These are phyloP conservation scores for Aspergillus brunneoviolaceus DNA, from an alignment of 2,329 filamentous ascomycete species.

Conservation along the genomic window DNA sequence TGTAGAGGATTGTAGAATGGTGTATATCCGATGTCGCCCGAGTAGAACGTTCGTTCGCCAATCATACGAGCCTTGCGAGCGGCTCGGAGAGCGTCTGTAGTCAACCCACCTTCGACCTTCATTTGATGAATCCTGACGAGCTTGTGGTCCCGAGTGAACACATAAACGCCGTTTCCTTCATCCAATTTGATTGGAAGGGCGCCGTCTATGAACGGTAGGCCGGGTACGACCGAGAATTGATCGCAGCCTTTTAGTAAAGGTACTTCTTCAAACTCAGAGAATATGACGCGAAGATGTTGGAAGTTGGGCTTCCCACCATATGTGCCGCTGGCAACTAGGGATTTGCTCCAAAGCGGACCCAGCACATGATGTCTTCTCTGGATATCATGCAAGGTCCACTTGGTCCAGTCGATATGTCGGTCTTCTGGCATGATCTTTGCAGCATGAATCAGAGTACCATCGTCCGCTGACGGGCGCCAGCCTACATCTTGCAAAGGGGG, in stretches of 20 bases:
- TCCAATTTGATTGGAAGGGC: slow-evolving; percentile 27
- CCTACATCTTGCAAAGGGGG: slow-evolving; percentile 52
- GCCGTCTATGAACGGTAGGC: slow-evolving; percentile 37
- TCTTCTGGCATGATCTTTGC: slow-evolving; percentile 70
- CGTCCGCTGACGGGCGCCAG: slow-evolving; percentile 25
- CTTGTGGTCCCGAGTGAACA: slow-evolving; percentile 39
- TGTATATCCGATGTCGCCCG: slow-evolving; percentile 26
- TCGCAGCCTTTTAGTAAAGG: slow-evolving; percentile 26
- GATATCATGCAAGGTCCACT: slow-evolving; percentile 57
- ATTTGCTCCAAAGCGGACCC: slow-evolving; percentile 64
- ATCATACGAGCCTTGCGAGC: slow-evolving; percentile 44
- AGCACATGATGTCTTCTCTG: slow-evolving; percentile 59
- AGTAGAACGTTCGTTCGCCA: slow-evolving; percentile 29
- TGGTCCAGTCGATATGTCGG: slow-evolving; percentile 60
- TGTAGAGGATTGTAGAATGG: slow-evolving; percentile 36
- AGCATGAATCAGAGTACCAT: slow-evolving; percentile 54
- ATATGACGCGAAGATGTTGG: slow-evolving; percentile 37
- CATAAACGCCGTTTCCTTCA: slow-evolving; percentile 32
- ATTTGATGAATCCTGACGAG: slow-evolving; percentile 38
- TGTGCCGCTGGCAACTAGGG: slow-evolving; percentile 25
- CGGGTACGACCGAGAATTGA: slow-evolving; percentile 32
- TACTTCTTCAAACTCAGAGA: slow-evolving; percentile 37
- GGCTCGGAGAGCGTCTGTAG: slow-evolving; percentile 36
- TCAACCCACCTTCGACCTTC: slow-evolving; percentile 42
- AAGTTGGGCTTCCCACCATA: slow-evolving; percentile 21